Base-by-base conservation (phyloP, 2,329 filamentous ascomycete genomes). In the Beauveria rudraprayagi region DNA sequence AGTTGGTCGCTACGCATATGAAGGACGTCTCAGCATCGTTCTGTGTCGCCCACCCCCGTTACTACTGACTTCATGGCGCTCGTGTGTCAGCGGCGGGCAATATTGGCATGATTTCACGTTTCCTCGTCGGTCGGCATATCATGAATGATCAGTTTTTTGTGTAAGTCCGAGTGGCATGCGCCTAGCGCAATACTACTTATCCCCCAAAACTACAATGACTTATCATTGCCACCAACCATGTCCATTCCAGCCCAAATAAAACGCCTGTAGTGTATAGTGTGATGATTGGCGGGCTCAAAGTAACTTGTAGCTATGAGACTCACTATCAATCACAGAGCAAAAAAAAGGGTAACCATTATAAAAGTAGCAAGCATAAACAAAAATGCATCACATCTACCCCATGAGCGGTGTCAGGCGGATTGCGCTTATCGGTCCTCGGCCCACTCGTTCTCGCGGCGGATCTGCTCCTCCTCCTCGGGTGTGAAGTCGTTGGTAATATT, bases 401-500 rank as follows among this genome's bases (percentile, higher is more conserved):
- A 22, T 9, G 2, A 30, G 14, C 30, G n/a, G 22, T 11, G 22
- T 24, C 43, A 43, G 28, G n/a, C 26, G 41, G 5, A 5, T 24
- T 16, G 26, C 57, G 11, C 67, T 80, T 82, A 90, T 68, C 87
- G 85, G 68, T 94, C 90, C 80, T 94, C 90, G 51, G 90, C 90
- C 90, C 90, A 94, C 77, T 94, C 90, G 73, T 94, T 94, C 81
- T 94, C 90, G 4, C 90, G 85, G 61, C 90, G 88, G 66, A 94
- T 99, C 83, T 99, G 94, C 73, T 99, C 94, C 77, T 99, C 94
- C 79, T 99, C 94, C 77, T 99, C 94, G 2, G 93, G 91, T 0
- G 94, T 97, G 79, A 99, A 99, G 76, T 99, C 94, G 70, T 99
- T 99, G 71, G 95, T 94, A 71, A 99, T 99, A 80, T 99, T 99